Evolutionary conservation across 2,329 filamentous ascomycete genomes (phyloP).

Genomic region (Penicillium sclerotigenum): DNA sequence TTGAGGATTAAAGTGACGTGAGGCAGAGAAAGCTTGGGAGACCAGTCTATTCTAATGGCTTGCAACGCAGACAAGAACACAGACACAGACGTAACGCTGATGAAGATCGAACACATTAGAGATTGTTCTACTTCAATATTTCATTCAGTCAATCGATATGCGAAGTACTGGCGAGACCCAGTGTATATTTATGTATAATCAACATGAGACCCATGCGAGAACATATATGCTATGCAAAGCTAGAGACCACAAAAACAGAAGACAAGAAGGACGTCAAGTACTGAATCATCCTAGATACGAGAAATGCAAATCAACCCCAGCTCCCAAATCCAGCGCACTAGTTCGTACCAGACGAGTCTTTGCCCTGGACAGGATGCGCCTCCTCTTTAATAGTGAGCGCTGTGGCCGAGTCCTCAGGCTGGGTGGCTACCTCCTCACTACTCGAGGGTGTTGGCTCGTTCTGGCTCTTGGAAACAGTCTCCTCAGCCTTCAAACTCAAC

Average conservation of each 20-base stretch:
- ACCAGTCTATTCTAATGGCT: neutral
- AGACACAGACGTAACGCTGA: neutral
- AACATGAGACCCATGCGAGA: neutral
- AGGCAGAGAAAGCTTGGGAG: too few species aligned
- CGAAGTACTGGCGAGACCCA: neutral
- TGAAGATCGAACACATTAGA: neutral
- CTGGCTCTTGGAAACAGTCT: neutral
- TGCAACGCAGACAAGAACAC: neutral
- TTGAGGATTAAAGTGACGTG: neutral
- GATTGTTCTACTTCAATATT: neutral
- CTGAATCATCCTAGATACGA: neutral
- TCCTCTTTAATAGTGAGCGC: conserved; percentile 8
- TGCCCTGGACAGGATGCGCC: neutral
- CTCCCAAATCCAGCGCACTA: neutral
- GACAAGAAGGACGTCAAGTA: neutral
- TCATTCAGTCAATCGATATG: neutral
- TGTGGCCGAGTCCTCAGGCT: neutral
- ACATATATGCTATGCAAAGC: conserved; percentile 14
- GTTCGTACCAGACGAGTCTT: conserved; percentile 7
- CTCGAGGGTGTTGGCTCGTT: neutral
- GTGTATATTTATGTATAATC: neutral
- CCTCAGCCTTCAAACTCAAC: conserved; percentile 5
- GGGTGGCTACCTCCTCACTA: neutral
- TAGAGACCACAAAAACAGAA: neutral
- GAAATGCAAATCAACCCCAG: neutral